Percentiles rank a stretch among this genome's conserved stretches.
Conservation (phyloP, 2,329 filamentous ascomycete species). For the Rutstroemia sp. region DNA sequence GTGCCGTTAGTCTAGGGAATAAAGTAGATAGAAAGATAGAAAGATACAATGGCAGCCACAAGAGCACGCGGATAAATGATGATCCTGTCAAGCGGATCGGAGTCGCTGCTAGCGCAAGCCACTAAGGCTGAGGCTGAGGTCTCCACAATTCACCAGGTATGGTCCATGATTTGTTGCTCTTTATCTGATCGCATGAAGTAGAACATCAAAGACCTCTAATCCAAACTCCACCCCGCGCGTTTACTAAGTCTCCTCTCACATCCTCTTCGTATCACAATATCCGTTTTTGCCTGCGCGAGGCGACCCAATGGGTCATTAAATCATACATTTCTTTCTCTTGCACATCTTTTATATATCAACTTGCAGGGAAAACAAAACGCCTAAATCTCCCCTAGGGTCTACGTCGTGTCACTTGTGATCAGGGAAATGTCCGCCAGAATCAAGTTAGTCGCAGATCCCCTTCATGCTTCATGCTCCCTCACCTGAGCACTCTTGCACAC, state of each 20-base stretch:
- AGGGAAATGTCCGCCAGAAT: conserved; percentile 27
- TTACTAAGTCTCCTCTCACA: neutral
- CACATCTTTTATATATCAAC: neutral
- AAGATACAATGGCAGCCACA: neutral
- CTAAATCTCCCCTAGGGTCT: conserved; percentile 13
- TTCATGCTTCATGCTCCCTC: neutral
- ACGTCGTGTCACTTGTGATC: conserved; percentile 7
- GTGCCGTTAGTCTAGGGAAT: no score
- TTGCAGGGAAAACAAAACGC: neutral
- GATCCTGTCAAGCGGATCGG: neutral
- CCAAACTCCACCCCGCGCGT: neutral
- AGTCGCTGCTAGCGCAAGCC: neutral
- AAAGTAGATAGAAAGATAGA: neutral
- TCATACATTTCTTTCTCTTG: no score
- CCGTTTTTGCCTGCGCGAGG: neutral
- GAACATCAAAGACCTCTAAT: neutral
- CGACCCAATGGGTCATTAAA: no score
- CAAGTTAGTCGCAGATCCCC: conserved; percentile 20
- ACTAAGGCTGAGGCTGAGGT: conserved; percentile 4
- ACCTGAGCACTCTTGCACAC: neutral
- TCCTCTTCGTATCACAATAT: neutral
- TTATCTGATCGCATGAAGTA: conserved; percentile 8
- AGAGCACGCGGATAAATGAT: neutral
- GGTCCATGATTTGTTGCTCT: conserved; percentile 4
- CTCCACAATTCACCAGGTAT: neutral